phyloP scores from a whole-genome alignment of 805 yeast species.

The Lachancea cidri region DNA sequence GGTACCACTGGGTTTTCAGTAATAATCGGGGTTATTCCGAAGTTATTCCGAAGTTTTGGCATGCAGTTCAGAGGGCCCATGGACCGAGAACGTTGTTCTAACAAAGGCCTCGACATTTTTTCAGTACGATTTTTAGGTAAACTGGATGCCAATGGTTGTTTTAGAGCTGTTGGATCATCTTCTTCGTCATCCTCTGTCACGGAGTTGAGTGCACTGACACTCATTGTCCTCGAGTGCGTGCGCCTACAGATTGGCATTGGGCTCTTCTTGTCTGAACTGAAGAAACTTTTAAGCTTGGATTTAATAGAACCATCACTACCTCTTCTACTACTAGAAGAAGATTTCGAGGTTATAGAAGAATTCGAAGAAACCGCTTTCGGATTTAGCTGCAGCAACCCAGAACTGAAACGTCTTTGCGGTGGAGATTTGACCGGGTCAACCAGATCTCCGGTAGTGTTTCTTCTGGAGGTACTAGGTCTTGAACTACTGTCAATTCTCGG shows the following conservation, averaged over 20 bases:
- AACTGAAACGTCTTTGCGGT: conserved; percentile 1
- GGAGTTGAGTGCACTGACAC: conserved; percentile 14
- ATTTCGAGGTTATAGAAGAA: neutral
- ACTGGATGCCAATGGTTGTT: neutral
- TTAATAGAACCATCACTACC: conserved; percentile 12
- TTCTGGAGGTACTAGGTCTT: neutral
- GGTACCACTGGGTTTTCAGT: neutral
- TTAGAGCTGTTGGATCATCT: conserved; percentile 21
- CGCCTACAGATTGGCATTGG: conserved; percentile 1
- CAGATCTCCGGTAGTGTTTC: neutral
- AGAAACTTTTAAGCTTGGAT: conserved; percentile 10
- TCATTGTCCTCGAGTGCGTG: conserved; percentile 10
- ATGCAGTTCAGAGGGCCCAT: conserved; percentile 1
- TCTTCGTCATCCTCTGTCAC: conserved; percentile 27
- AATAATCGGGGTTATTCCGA: neutral
- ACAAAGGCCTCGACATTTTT: conserved; percentile 1
- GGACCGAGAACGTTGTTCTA: conserved; percentile 9
- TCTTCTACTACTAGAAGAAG: conserved; percentile 10
- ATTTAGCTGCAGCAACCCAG: neutral
- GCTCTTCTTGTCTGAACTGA: conserved; percentile 8
- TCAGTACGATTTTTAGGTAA: conserved; percentile 1
- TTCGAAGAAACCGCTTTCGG: neutral
- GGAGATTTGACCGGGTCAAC: neutral
- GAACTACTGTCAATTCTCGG: neutral
- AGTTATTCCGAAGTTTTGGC: neutral